These are phyloP conservation scores for Termitomyces titanicus DNA, from an alignment of 768 basidiomycete species.

Conservation along the genomic window DNA sequence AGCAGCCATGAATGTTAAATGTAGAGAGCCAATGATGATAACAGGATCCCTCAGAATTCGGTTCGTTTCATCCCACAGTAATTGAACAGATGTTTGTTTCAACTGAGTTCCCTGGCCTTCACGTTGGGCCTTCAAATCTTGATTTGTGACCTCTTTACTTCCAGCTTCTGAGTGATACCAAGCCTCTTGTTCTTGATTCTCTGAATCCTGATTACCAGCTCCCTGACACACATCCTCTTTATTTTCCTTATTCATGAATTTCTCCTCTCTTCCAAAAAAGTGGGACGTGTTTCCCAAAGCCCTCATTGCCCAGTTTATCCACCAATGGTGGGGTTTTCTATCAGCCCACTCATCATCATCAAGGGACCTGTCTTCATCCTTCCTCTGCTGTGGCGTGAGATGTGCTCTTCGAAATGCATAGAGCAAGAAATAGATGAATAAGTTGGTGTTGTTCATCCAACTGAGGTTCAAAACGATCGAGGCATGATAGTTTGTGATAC, in stretches of 20 bases:
- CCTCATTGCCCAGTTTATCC: background rate
- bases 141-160: too few relatives aligned
- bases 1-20: background rate
- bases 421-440: background rate
- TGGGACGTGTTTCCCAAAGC: background rate
- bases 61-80: background rate
- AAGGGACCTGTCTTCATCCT: background rate
- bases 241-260: too few relatives aligned
- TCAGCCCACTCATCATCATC: background rate
- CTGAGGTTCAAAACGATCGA: background rate
- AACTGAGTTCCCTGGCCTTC: background rate
- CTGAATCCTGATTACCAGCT: background rate
- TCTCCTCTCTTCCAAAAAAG: too few relatives aligned
- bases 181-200: background rate
- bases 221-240: too few relatives aligned
- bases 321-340: background rate
- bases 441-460: background rate
- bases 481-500: background rate
- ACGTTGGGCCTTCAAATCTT: too few relatives aligned
- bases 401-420: background rate
- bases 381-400: background rate
- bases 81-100: background rate
- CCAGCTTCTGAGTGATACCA: too few relatives aligned
- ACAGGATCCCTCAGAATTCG: background rate
- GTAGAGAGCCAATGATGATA: background rate